Percentiles rank a stretch among this genome's conserved stretches.
Conservation (phyloP, 2,329 filamentous ascomycete species). For the Penicillium sp. region DNA sequence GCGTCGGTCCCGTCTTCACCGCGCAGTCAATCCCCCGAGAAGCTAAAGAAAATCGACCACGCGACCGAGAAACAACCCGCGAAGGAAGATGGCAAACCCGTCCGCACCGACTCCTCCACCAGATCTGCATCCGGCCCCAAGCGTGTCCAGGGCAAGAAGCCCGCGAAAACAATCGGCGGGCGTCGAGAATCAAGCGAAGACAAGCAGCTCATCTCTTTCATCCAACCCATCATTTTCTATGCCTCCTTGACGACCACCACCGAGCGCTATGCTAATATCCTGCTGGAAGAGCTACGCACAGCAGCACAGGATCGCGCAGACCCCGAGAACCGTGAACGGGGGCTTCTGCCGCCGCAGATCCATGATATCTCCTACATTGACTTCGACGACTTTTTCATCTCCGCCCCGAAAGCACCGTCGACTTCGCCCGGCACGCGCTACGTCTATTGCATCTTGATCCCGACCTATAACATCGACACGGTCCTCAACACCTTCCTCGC, state of each 20-base stretch:
- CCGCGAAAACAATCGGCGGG: conserved; percentile 27
- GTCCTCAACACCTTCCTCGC: conserved; percentile 83
- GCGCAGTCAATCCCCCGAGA: conserved; percentile 29
- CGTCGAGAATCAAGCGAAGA: conserved; percentile 19
- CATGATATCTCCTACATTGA: conserved; percentile 82
- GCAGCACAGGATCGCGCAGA: conserved; percentile 33
- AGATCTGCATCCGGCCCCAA: conserved; percentile 32
- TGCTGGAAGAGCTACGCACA: conserved; percentile 56
- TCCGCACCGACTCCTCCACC: conserved; percentile 3
- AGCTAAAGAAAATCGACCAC: conserved; percentile 13
- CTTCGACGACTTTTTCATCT: conserved; percentile 88
- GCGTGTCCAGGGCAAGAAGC: conserved; percentile 35
- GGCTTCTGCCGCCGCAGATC: conserved; percentile 59
- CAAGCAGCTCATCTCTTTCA: conserved; percentile 23
- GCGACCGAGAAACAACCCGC: conserved; percentile 5
- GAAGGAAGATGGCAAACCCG: conserved; percentile 1
- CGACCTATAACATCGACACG: conserved; percentile 93
- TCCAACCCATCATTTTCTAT: conserved; percentile 78
- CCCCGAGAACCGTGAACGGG: conserved; percentile 25
- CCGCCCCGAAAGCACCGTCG: conserved; percentile 61
- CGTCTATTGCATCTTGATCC: conserved; percentile 81
- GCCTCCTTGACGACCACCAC: conserved; percentile 84
- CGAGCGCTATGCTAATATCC: conserved; percentile 65
- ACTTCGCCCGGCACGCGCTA: conserved; percentile 53
- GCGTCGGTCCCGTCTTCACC: conserved; percentile 34